Conservation (phyloP, 2,329 filamentous ascomycete species). For the Apiospora rasikravindrae region DNA sequence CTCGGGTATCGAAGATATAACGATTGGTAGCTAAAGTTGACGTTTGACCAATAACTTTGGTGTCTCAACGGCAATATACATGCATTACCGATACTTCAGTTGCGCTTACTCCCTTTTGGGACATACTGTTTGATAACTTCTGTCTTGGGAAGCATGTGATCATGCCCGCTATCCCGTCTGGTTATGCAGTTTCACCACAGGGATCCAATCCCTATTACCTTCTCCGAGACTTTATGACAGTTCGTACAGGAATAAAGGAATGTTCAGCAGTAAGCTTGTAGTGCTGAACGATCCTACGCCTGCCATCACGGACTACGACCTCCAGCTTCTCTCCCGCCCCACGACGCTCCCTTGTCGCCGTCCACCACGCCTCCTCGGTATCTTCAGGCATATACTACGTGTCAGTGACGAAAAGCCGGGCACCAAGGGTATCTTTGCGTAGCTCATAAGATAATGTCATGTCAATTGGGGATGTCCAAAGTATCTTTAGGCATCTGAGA, state of each 20-base stretch:
- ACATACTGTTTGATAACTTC: no score
- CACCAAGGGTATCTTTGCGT: background rate
- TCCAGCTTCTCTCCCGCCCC: background rate
- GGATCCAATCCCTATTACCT: background rate
- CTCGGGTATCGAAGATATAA: no score
- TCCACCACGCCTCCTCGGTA: background rate
- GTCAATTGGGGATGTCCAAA: background rate
- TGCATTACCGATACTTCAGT: no score
- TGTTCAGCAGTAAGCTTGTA: background rate
- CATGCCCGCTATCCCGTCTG: no score
- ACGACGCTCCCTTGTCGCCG: background rate
- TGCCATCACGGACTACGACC: background rate
- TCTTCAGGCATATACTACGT: background rate
- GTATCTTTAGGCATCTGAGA: background rate
- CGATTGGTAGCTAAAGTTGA: no score
- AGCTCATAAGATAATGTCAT: rapidly evolving
- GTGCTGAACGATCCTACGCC: background rate
- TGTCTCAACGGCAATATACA: no score
- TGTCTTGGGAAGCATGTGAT: no score
- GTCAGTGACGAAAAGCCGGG: background rate
- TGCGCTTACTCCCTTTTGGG: no score
- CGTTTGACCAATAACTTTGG: no score
- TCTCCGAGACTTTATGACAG: background rate
- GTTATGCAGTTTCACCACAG: no score
- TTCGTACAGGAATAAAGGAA: background rate